A percentile compares a stretch with the other conserved stretches of the same genome.
Evolutionary conservation across 139 green algal genomes (phyloP).

Genomic region (Chlamydomonas urium): DNA sequence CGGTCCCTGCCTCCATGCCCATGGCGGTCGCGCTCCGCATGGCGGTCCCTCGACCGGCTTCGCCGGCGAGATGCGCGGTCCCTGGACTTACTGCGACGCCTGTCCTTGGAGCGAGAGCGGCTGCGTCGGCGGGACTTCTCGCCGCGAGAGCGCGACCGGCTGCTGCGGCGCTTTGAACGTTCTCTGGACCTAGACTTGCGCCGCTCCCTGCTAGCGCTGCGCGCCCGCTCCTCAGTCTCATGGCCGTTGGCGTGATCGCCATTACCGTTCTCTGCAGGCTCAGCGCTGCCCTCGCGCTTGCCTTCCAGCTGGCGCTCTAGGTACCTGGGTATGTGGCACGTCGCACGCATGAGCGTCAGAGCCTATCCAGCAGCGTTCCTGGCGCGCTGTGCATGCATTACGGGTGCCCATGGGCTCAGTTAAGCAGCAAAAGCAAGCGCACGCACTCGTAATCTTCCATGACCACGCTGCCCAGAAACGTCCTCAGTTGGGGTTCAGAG

Average conservation of each 20-base stretch:
- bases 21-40: background rate
- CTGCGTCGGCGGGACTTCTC: conserved; percentile 11
- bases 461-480: background rate
- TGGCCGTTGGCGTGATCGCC: background rate
- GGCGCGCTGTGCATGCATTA: background rate
- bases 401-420: background rate
- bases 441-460: conserved; percentile 23
- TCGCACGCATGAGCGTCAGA: background rate
- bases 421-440: background rate
- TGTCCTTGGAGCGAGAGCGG: too few relatives aligned
- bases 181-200: conserved; percentile 4
- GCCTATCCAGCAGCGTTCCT: background rate
- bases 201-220: conserved; percentile 13
- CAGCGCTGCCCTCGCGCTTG: background rate
- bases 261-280: background rate
- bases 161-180: background rate
- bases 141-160: background rate
- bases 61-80: background rate
- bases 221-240: background rate
- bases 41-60: background rate
- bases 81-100: background rate
- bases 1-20: background rate
- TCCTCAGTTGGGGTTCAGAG: background rate
- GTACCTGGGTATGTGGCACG: conserved; percentile 13
- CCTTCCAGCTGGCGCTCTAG: conserved; percentile 34